phyloP scores from a whole-genome alignment of 129 eudicot genomes.

The Apium graveolens region DNA sequence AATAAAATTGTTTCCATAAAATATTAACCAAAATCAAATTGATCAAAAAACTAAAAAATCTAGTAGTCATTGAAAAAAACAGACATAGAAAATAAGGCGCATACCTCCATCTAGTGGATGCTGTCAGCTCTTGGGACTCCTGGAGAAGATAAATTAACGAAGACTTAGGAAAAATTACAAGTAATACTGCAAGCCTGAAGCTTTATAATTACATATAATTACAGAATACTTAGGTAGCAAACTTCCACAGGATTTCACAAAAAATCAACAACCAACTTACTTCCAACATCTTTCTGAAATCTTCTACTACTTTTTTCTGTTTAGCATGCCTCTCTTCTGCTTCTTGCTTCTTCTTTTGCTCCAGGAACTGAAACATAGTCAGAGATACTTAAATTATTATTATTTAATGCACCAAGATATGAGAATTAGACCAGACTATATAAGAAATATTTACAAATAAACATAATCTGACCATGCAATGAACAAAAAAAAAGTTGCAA shows the following conservation, averaged over 20 bases:
- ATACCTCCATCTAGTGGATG: slow-evolving; percentile 82
- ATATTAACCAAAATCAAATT: neutral
- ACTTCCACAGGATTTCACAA: neutral
- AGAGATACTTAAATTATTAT: slow-evolving; percentile 10
- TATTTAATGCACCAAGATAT: slow-evolving; percentile 1
- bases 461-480: neutral
- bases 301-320: slow-evolving; percentile 76
- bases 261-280: slow-evolving; percentile 27
- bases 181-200: slow-evolving; percentile 2
- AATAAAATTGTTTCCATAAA: neutral
- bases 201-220: neutral
- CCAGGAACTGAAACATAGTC: slow-evolving; percentile 47
- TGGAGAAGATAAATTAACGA: slow-evolving; percentile 20
- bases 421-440: neutral
- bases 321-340: slow-evolving; percentile 77
- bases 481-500: neutral
- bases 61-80: neutral
- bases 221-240: neutral
- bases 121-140: slow-evolving; percentile 72
- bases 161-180: neutral
- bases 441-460: neutral
- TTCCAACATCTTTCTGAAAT: slow-evolving; percentile 69
- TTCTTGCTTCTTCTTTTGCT: slow-evolving; percentile 73
- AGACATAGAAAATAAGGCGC: slow-evolving; percentile 12
- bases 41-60: neutral